Evolutionary conservation across 768 basidiomycete genomes (phyloP).

Genomic region (Leccinum subgranulosum): DNA sequence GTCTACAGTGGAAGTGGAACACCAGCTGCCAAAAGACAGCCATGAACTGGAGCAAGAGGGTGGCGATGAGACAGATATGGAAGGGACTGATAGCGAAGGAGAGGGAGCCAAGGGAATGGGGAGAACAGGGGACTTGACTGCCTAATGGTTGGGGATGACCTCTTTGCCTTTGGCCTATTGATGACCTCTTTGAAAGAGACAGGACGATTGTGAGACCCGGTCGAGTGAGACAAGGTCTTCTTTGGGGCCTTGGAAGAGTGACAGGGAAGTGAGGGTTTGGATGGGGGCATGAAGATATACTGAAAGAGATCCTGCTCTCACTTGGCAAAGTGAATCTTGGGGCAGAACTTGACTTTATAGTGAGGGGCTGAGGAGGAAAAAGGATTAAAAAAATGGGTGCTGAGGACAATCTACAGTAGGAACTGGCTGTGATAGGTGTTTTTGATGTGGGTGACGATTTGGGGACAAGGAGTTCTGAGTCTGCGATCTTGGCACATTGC

Average conservation of each 20-base stretch:
- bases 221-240: slow-evolving; percentile 2
- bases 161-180: slow-evolving; percentile 41
- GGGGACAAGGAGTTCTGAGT: slow-evolving; percentile 46
- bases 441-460: slow-evolving; percentile 70
- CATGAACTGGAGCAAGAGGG: slow-evolving; percentile 40
- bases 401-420: slow-evolving; percentile 67
- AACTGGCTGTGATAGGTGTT: slow-evolving; percentile 67
- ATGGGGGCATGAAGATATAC: slow-evolving; percentile 32
- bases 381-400: slow-evolving; percentile 32
- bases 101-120: slow-evolving; percentile 19
- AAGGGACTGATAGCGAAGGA: slow-evolving; percentile 16
- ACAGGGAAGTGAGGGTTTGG: slow-evolving; percentile 6
- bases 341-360: slow-evolving; percentile 12
- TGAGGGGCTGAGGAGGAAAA: slow-evolving; percentile 1
- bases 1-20: slow-evolving; percentile 34
- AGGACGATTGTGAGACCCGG: slow-evolving; percentile 27
- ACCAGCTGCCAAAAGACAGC: slow-evolving; percentile 42
- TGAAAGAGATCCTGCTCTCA: slow-evolving; percentile 30
- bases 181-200: slow-evolving; percentile 59
- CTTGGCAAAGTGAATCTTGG: slow-evolving; percentile 4
- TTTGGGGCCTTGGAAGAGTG: slow-evolving; percentile 16
- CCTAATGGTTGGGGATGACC: slow-evolving; percentile 30
- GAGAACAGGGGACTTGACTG: slow-evolving; percentile 6
- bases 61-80: slow-evolving; percentile 18
- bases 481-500: slow-evolving; percentile 65